Base-by-base conservation (phyloP, 1,284 basidiomycete species). In the Calocybe gambosa region DNA sequence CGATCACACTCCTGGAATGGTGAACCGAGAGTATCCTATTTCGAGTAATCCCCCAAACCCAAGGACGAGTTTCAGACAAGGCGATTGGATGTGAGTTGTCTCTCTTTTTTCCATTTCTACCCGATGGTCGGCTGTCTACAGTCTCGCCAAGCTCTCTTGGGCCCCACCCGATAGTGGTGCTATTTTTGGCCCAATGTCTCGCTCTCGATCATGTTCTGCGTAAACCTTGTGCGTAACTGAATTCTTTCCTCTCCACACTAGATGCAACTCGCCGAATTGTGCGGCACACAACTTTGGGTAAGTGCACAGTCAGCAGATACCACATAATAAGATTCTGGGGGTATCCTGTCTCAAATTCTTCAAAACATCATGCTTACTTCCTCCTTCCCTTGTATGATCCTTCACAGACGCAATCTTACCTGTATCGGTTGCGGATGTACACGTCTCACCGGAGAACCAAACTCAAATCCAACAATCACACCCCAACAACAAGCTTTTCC, bases 11-110 rank as follows among this genome's bases (percentile, higher is more conserved):
- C 44, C 54, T 50, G 39, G 52, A 43, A 55, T 55, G 44, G 55
- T 47, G 18, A 47, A 46, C 36, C 53, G 55, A 37, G 70, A 74
- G 20, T 84, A 77, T 55, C 71, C 76, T 6, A 69, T 88, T 43
- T 86, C 84, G 5, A 78, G 65, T 58, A 89, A 88, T 55, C 84
- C 85, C 1, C 85, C 85, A 2, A 87, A 85, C 58, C 79, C 84
- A n/a, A 75, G 77, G 55, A 76, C 77, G 2, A 78, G 68, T 55
- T 89, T 88, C 63, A 69, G 86, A 51, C 66, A 75, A 1, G 86
- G 86, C 3, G 85, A 89, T 56, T 89, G 85, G 85, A 83, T 88
- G 84, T 89, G 61, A 67, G 85, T 77, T 3, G 31, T 38, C 10
- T 23, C 15, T 31, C 26, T 20, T 20, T 16, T 29, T 35, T 43